Evolutionary conservation across 75 land plant species (phyloP).

Genomic region (Pseudotsuga menziesii): DNA sequence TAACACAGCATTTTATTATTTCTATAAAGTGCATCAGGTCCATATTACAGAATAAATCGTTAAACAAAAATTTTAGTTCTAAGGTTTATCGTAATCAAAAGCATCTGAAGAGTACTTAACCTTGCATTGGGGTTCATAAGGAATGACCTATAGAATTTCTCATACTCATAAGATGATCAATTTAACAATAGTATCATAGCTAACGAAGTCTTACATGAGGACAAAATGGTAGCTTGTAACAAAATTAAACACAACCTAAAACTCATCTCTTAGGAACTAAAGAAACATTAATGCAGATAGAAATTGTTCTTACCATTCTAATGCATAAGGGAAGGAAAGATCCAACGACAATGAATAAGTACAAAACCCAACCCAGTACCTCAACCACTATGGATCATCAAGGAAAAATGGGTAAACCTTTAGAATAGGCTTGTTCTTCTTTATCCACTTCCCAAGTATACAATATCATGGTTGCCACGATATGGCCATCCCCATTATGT

Average conservation of each 20-base stretch:
- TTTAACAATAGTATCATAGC: constrained; percentile 38
- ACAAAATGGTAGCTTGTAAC: no score
- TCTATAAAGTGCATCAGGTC: constrained; percentile 59
- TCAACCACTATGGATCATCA: constrained; percentile 49
- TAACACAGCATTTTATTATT: constrained; percentile 53
- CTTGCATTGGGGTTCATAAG: constrained; percentile 1
- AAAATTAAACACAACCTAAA: no score
- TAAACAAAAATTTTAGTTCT: constrained; percentile 53
- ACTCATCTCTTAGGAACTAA: no score
- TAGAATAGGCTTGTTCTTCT: no score
- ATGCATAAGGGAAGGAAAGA: constrained; percentile 12
- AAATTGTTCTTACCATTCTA: constrained; percentile 31
- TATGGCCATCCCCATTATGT: no score
- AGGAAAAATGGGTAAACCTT: constrained; percentile 21
- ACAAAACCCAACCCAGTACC: constrained; percentile 56
- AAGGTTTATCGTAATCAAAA: constrained; percentile 59
- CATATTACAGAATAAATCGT: constrained; percentile 50
- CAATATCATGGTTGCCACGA: no score
- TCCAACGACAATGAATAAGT: constrained; percentile 35
- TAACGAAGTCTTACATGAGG: constrained; percentile 12
- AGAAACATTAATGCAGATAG: no score
- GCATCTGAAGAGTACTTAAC: constrained; percentile 18
- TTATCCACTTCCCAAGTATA: no score
- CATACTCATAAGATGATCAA: constrained; percentile 39
- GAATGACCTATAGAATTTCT: constrained; percentile 14